A percentile compares a stretch with the other conserved stretches of the same genome.
Evolutionary conservation across 768 basidiomycete genomes (phyloP).

Genomic region (Naganishia friedmannii): DNA sequence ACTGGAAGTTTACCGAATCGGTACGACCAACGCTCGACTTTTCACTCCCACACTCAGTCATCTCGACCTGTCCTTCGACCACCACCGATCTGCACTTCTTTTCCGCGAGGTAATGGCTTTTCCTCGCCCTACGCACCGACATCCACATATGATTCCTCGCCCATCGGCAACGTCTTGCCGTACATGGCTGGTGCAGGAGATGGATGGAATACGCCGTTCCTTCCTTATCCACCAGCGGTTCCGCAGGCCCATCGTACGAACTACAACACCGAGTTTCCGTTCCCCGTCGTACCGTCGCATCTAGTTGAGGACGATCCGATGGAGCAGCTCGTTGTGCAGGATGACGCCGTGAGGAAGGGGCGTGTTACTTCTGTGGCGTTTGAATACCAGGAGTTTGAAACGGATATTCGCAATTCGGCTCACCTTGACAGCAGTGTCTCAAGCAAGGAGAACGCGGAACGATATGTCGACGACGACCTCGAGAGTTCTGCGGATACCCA

Average conservation of each 20-base stretch:
- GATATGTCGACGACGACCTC: neutral
- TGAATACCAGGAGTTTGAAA: slow-evolving; percentile 30
- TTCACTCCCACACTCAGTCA: neutral
- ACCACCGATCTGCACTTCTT: neutral
- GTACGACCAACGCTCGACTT: neutral
- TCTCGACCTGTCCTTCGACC: neutral
- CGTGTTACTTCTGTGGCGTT: slow-evolving; percentile 23
- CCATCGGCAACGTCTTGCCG: slow-evolving; percentile 2
- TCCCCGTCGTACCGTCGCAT: slow-evolving; percentile 4
- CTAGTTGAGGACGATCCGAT: neutral
- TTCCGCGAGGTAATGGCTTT: neutral
- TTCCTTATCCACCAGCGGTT: neutral
- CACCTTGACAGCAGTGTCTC: neutral
- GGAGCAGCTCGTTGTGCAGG: neutral
- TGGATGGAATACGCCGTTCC: slow-evolving; percentile 29
- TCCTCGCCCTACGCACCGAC: neutral
- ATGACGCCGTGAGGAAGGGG: neutral
- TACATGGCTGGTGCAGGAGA: slow-evolving; percentile 27
- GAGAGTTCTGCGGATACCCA: too few relatives aligned
- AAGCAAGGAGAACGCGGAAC: neutral
- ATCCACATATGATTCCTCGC: neutral
- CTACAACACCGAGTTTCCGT: slow-evolving; percentile 14
- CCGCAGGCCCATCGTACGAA: neutral
- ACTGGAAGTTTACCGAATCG: neutral
- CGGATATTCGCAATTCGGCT: neutral